Conservation (phyloP, 1,139 yeast species). For the Scheffersomyces illinoinensis region DNA sequence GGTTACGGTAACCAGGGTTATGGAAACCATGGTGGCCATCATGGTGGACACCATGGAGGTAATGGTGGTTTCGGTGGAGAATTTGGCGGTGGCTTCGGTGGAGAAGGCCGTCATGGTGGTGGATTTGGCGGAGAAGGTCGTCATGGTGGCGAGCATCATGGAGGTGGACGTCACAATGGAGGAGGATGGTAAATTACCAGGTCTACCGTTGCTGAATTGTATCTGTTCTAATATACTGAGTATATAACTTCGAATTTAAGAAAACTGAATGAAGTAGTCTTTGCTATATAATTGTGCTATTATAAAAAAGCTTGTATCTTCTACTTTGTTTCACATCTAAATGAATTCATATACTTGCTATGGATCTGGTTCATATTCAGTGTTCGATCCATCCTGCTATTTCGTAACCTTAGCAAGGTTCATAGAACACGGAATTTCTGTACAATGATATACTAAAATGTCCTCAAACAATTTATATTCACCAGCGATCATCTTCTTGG, state of each 20-base stretch:
- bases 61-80: slow-evolving; percentile 1
- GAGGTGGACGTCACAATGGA: slow-evolving; percentile 1
- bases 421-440: too few relatives aligned
- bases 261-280: background rate
- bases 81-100: slow-evolving; percentile 2
- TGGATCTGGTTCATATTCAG: too few relatives aligned
- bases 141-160: slow-evolving; percentile 1
- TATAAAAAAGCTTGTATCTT: background rate
- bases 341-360: too few relatives aligned
- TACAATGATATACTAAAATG: too few relatives aligned
- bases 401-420: too few relatives aligned
- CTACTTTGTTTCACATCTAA: too few relatives aligned
- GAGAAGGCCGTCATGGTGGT: slow-evolving; percentile 1
- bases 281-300: background rate
- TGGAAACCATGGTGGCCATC: background rate
- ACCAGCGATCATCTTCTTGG: too few relatives aligned
- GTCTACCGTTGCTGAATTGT: background rate
- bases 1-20: background rate
- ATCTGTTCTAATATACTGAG: background rate
- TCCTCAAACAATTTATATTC: too few relatives aligned
- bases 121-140: slow-evolving; percentile 1
- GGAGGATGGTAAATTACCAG: slow-evolving; percentile 1
- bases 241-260: background rate
- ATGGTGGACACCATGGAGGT: slow-evolving; percentile 2
- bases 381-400: too few relatives aligned